Evolutionary conservation across 2,329 filamentous ascomycete species (phyloP), one percentile per base, ranked within the genome.

Genomic region (Trichocomaceae sp.): DNA sequence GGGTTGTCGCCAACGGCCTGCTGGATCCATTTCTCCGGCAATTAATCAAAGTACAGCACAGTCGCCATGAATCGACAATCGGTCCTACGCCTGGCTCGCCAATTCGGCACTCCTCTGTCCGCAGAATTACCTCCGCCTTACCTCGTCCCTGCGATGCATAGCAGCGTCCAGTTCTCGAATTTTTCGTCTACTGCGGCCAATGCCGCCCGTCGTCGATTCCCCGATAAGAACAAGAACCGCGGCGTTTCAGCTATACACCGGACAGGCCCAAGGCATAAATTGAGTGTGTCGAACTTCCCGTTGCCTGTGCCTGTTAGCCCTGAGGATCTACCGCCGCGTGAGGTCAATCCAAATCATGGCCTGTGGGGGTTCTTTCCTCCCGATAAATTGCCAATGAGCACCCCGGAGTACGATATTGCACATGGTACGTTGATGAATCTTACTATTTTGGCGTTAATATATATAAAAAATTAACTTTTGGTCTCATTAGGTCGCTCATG

Each of bases 361-460:
- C 84, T 99, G 10, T 97, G 88, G 87, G 86, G 83, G 1, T 99
- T 99, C 75, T 97, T 99, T 74, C 83, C 85, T 64, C 79, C 79
- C 59, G 80, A 85, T 60, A 82, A 82, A 60, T 81, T 83, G 65
- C 74, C 85, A n/a, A 71, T 96, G 64, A 79, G 80, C 62, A 84
- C 84, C 7, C 90, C 91, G 5, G 79, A 83, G 35, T 84, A 92
- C 61, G 83, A 87, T 54, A 69, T 78, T 49, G 76, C 81, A 60
- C 86, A 93, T 71, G 93, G 82, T 83, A 71, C 59, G 73, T 66
- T 37, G 12, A 41, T 17, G 29, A 29, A 33, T n/a, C 15, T 44
- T 39, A n/a, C n/a, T n/a, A n/a, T 26, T 26, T 42, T 20, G 45
- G 37, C 52, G 26, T 29, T 29, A 29, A n/a, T 29, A 58, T 26